A percentile compares a stretch with the other conserved stretches of the same genome.
These are phyloP conservation scores for Dictyostelium firmibasis DNA, from an alignment of 78 protist species.

Conservation along the genomic window DNA sequence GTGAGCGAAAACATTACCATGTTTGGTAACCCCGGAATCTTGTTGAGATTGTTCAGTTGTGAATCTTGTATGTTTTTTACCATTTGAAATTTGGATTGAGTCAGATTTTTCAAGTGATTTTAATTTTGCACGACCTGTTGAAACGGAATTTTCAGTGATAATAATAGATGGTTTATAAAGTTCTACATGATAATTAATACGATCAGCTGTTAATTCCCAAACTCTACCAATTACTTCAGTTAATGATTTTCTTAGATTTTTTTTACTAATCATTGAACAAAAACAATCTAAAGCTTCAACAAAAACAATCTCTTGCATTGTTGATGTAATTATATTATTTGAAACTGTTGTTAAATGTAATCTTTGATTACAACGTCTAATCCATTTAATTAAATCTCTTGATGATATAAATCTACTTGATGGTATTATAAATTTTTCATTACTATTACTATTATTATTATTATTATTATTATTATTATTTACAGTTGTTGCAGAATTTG, in stretches of 20 bases:
- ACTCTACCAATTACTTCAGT: slow-evolving; percentile 60
- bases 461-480: background rate
- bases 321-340: slow-evolving; percentile 30
- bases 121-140: slow-evolving; percentile 73
- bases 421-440: slow-evolving; percentile 14
- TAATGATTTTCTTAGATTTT: background rate
- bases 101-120: slow-evolving; percentile 11
- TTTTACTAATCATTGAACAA: slow-evolving; percentile 56
- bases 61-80: background rate
- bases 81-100: background rate
- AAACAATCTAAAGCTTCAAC: slow-evolving; percentile 89
- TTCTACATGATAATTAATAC: slow-evolving; percentile 51
- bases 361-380: slow-evolving; percentile 33
- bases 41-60: background rate
- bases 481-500: background rate
- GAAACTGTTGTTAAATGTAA: background rate
- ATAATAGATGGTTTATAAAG: slow-evolving; percentile 67
- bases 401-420: slow-evolving; percentile 63
- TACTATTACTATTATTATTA: background rate
- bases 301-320: slow-evolving; percentile 74
- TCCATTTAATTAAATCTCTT: slow-evolving; percentile 92
- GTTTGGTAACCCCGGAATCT: slow-evolving; percentile 6
- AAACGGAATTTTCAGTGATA: background rate
- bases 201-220: slow-evolving; percentile 74
- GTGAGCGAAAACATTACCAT: slow-evolving; percentile 79